A percentile compares a stretch with the other conserved stretches of the same genome.
These are phyloP conservation scores for Eimeria praecox DNA, from an alignment of 169 alveolate genomes.

Conservation along the genomic window DNA sequence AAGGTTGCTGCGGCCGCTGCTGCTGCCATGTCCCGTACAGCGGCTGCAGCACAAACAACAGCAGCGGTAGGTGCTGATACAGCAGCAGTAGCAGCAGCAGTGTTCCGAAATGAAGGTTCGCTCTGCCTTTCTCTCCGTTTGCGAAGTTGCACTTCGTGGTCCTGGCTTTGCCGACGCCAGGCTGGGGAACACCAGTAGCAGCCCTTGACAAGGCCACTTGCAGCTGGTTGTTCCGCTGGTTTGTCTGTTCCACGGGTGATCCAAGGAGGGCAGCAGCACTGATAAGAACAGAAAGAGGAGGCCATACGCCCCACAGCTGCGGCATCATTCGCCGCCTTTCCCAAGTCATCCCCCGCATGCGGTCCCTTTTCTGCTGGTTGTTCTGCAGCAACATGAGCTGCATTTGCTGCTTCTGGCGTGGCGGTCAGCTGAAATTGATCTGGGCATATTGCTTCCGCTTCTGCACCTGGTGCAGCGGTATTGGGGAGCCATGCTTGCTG, in stretches of 20 bases:
- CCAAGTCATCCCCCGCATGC: not conserved
- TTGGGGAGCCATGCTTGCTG: not conserved
- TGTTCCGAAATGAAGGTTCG: not conserved
- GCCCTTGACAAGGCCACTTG: not conserved
- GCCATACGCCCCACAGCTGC: not conserved
- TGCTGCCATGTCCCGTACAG: constrained; percentile 32
- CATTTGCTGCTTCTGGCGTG: not conserved
- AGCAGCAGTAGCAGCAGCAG: not conserved
- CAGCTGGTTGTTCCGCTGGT: not conserved
- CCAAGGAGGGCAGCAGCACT: not conserved
- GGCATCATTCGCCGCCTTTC: not conserved
- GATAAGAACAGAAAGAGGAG: not conserved
- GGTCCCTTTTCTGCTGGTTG: too few species aligned
- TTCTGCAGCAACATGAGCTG: not conserved
- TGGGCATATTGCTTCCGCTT: not conserved
- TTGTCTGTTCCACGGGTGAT: not conserved
- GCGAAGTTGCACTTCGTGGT: constrained; percentile 29
- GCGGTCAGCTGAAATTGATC: not conserved
- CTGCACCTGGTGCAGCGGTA: not conserved
- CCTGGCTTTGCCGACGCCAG: not conserved
- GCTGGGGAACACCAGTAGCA: constrained; percentile 19
- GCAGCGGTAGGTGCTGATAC: not conserved
- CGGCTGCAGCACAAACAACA: constrained; percentile 22
- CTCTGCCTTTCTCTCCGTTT: constrained; percentile 33
- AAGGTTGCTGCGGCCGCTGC: constrained; percentile 52